Conservation (phyloP, 2,329 filamentous ascomycete species). For the Cercospora beticola region DNA sequence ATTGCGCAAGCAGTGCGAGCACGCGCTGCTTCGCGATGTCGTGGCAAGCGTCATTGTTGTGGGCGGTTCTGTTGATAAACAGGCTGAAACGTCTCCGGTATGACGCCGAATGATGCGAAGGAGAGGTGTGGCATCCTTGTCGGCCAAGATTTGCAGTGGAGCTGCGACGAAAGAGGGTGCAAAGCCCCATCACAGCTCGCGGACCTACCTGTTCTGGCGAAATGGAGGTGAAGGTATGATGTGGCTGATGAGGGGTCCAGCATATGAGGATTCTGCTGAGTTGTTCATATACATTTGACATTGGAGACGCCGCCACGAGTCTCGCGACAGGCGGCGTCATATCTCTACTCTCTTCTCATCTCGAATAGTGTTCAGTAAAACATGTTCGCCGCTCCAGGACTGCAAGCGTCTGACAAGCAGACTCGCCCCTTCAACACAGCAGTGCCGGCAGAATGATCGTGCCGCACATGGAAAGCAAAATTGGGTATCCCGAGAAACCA, state of each 20-base stretch:
- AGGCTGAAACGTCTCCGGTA: not conserved
- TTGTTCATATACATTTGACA: constrained; percentile 1
- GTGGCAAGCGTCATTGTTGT: constrained; percentile 8
- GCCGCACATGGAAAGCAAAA: constrained; percentile 7
- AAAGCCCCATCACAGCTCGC: not conserved
- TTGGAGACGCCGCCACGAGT: not conserved
- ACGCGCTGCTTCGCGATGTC: not conserved
- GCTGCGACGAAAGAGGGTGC: not conserved
- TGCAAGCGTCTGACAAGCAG: constrained; percentile 19
- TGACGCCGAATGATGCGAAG: not conserved
- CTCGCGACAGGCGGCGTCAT: not conserved
- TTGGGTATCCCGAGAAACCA: constrained; percentile 13
- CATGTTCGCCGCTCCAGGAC: constrained; percentile 17
- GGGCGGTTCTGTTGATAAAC: constrained; percentile 6
- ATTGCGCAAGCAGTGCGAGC: constrained; percentile 5
- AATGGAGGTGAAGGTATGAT: not conserved
- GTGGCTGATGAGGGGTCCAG: constrained; percentile 2
- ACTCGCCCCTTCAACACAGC: constrained; percentile 22
- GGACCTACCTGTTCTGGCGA: not conserved
- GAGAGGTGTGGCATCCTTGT: not conserved
- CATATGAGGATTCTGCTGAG: not conserved
- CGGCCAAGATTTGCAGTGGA: not conserved
- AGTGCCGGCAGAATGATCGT: not conserved
- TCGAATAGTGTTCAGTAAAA: not conserved
- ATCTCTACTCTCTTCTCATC: not conserved